Evolutionary conservation across 202 grass and related monocot genomes (phyloP).

Genomic region (Panicum hallii): DNA sequence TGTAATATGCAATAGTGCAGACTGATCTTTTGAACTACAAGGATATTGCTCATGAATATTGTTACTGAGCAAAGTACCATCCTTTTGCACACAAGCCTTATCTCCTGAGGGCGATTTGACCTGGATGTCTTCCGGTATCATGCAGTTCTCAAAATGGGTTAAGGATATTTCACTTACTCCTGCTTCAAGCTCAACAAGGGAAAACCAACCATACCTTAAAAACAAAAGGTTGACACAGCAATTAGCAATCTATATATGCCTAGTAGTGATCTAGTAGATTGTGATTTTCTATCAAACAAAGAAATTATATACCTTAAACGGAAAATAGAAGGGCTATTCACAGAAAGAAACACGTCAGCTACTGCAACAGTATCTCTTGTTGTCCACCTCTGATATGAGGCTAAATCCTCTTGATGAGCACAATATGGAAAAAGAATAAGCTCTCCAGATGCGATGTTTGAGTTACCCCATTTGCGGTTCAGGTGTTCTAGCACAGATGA

Average conservation of each 20-base stretch:
- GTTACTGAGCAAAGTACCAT: constrained; percentile 39
- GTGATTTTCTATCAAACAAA: constrained; percentile 28
- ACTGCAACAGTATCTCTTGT: constrained; percentile 66
- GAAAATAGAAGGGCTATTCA: constrained; percentile 94
- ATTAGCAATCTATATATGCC: constrained; percentile 31
- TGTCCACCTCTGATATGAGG: constrained; percentile 84
- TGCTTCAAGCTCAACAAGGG: constrained; percentile 65
- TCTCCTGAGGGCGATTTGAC: constrained; percentile 45
- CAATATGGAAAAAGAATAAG: constrained; percentile 87
- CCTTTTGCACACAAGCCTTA: constrained; percentile 43
- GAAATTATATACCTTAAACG: constrained; percentile 79
- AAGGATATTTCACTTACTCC: constrained; percentile 58
- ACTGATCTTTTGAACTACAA: constrained; percentile 49
- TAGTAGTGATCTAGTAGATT: not conserved
- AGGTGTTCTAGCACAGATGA: constrained; percentile 96
- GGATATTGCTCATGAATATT: constrained; percentile 44
- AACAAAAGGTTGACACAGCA: constrained; percentile 33
- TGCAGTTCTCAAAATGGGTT: constrained; percentile 61
- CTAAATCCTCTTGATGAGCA: constrained; percentile 80
- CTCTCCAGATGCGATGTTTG: constrained; percentile 76
- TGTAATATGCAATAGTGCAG: constrained; percentile 35
- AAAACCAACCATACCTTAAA: constrained; percentile 95
- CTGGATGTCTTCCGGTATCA: constrained; percentile 62
- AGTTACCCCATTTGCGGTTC: constrained; percentile 93
- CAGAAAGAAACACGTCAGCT: constrained; percentile 75